Evolutionary conservation across 441 rosid genomes (phyloP), one percentile per base, ranked within the genome.

Genomic region (Rhodomyrtus psidioides): DNA sequence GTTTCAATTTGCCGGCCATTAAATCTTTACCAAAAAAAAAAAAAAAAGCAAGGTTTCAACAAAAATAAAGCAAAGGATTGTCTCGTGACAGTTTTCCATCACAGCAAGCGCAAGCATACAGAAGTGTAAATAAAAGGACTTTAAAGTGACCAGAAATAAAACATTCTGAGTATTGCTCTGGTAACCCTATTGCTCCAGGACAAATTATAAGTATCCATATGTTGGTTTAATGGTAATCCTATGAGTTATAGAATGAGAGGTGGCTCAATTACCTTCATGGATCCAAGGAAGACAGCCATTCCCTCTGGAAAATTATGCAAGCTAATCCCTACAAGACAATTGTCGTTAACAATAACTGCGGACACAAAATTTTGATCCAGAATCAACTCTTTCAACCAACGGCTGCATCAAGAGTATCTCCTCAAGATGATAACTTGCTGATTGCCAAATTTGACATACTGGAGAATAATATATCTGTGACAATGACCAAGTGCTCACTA

Each of bases 281-380:
- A 96, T 89, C 99, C 99, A 86, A 98, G 99, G 90, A 98, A 98
- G 85, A 98, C 99, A 0, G 99, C 99, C 99, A 98, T 98, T 70
- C 99, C 99, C 91, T 98, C 99, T 3, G 99, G 99, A 86, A 98
- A 94, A 90, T 98, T 98, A 91, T 98, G 99, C 96, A 96, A 94
- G 93, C 99, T 98, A 94, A 98, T 98, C 86, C 99, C 99, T 97
- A 84, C 27, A 91, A 86, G 53, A 86, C 87, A 86, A 53, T 81
- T 76, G 81, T 13, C 76, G 4, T 70, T 49, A n/a, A 60, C 44
- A 30, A 30, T 21, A 57, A 81, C 27, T 28, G 59, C 1, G 1
- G 56, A 23, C 5, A 7, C 53, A 82, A 81, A 60, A 55, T 85
- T 88, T 83, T 76, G 84, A 53, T 81, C 57, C 49, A 84, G 55